Conservation (phyloP, 106 monocot species). For the Acanthochlamys bracteata region DNA sequence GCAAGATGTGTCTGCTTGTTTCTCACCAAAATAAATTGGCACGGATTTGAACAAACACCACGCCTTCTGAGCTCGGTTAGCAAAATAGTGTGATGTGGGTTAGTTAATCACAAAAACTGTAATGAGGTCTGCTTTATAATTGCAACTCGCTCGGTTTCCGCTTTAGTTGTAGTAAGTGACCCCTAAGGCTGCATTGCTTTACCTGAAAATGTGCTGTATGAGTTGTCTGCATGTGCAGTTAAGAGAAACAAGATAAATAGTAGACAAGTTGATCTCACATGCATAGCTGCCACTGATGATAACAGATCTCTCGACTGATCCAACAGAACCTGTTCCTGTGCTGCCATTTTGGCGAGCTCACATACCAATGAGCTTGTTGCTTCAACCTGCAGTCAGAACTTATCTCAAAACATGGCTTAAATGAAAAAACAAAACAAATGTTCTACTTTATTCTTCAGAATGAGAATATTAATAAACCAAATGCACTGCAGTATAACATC, state of each 20-base stretch:
- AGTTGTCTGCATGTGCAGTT: neutral
- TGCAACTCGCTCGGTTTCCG: conserved; percentile 4
- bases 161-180: conserved; percentile 34
- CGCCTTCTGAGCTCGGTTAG: conserved; percentile 15
- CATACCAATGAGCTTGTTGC: conserved; percentile 42
- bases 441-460: neutral
- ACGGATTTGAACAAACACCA: neutral
- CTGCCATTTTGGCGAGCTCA: conserved; percentile 57
- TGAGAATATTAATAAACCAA: neutral
- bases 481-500: no score
- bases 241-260: neutral
- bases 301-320: conserved; percentile 70
- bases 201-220: conserved; percentile 25
- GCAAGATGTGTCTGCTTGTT: neutral
- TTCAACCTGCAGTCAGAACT: conserved; percentile 38
- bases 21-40: neutral
- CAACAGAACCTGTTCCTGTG: conserved; percentile 45
- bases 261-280: conserved; percentile 35
- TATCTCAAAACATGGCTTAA: neutral
- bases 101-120: conserved; percentile 1
- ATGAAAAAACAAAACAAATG: neutral
- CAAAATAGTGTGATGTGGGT: conserved; percentile 12
- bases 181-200: conserved; percentile 44
- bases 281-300: conserved; percentile 61
- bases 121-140: neutral